A percentile compares a stretch with the other conserved stretches of the same genome.
phyloP scores from a whole-genome alignment of 495 filamentous ascomycete species.

The Hypomontagnella monticulosa region DNA sequence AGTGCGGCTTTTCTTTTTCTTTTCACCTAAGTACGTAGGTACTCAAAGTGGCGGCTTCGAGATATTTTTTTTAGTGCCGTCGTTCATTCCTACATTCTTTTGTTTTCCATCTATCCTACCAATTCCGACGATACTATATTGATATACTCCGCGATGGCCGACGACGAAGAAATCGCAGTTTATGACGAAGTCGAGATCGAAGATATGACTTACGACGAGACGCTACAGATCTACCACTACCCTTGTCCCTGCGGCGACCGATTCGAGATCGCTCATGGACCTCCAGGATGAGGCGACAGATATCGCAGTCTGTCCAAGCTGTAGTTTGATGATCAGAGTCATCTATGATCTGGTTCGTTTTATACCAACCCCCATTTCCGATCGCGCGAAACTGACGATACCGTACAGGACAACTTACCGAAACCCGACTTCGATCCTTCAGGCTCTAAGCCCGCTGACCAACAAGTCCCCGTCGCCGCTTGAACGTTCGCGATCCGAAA shows the following conservation, averaged over 20 bases:
- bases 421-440: constrained; percentile 43
- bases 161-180: constrained; percentile 72
- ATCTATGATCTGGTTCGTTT: constrained; percentile 84
- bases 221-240: constrained; percentile 88
- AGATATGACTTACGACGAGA: constrained; percentile 93
- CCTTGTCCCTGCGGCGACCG: constrained; percentile 97
- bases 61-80: no score
- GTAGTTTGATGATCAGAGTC: constrained; percentile 93
- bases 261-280: constrained; percentile 91
- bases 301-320: constrained; percentile 94
- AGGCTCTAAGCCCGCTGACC: constrained; percentile 26
- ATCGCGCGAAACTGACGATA: constrained; percentile 13
- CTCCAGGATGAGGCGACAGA: constrained; percentile 84
- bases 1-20: no score
- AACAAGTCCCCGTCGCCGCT: constrained; percentile 44
- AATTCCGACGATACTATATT: not conserved
- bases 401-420: constrained; percentile 49
- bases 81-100: no score
- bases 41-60: no score
- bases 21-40: no score
- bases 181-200: constrained; percentile 99
- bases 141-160: constrained; percentile 74
- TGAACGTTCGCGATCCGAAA: constrained; percentile 20
- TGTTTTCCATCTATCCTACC: no score
- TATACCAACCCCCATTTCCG: not conserved